These are phyloP conservation scores for Lepidium sativum DNA, from an alignment of 345 rosid species.

Conservation along the genomic window DNA sequence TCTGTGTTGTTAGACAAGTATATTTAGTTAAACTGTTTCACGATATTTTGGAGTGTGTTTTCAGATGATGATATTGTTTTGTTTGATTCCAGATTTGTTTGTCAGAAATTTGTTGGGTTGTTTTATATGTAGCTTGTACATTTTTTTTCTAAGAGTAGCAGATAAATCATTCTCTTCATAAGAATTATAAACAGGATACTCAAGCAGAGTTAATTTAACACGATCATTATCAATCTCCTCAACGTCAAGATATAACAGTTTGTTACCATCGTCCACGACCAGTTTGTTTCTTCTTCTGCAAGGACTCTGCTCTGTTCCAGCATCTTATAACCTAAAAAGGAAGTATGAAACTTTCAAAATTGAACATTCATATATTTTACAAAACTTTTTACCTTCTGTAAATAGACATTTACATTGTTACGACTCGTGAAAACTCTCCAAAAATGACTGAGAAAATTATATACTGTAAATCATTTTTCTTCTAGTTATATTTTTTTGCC, in stretches of 20 bases:
- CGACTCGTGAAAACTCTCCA: too few species aligned
- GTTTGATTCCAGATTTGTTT: neutral
- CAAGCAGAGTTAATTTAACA: neutral
- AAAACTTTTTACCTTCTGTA: too few species aligned
- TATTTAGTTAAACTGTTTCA: neutral
- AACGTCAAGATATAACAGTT: neutral
- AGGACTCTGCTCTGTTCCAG: conserved; percentile 15
- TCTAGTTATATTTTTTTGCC: too few species aligned
- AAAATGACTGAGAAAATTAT: too few species aligned
- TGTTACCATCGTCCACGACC: neutral
- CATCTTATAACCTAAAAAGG: neutral
- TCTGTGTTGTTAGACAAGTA: neutral
- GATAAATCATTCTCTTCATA: neutral
- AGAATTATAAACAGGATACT: neutral
- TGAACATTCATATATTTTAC: too few species aligned
- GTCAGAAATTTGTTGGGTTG: neutral
- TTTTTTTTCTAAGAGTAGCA: too few species aligned
- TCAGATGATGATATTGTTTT: neutral
- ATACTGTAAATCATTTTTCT: too few species aligned
- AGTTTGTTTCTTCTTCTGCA: conserved; percentile 1
- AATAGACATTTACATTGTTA: too few species aligned
- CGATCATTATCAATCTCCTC: neutral
- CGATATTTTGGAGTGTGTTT: neutral
- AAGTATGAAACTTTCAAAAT: too few species aligned
- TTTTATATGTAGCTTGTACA: neutral